A percentile compares a stretch with the other conserved stretches of the same genome.
These are phyloP conservation scores for Ascochyta rabiei DNA, from an alignment of 2,329 filamentous ascomycete species.

Conservation along the genomic window DNA sequence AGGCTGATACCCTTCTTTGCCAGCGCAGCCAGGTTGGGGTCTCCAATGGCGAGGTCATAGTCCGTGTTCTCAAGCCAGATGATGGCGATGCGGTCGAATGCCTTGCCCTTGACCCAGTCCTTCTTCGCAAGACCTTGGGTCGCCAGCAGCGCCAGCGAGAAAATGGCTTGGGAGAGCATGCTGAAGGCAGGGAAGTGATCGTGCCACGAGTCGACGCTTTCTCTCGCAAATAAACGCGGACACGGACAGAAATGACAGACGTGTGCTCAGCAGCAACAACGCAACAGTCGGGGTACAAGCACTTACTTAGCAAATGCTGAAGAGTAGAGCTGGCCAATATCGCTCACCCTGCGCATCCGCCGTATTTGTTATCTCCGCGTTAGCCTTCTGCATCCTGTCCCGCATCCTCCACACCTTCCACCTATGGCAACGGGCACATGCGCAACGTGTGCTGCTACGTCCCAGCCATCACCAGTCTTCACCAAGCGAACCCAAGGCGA, in stretches of 20 bases:
- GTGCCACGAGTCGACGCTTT: neutral
- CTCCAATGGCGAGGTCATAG: slow-evolving; percentile 67
- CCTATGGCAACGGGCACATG: neutral
- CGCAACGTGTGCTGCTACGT: neutral
- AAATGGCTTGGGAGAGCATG: slow-evolving; percentile 15
- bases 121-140: slow-evolving; percentile 51
- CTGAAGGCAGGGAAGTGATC: neutral
- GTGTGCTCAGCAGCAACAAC: neutral
- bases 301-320: neutral
- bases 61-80: slow-evolving; percentile 81
- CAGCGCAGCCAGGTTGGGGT: slow-evolving; percentile 65
- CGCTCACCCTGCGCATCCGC: neutral
- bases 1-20: slow-evolving; percentile 68
- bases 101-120: slow-evolving; percentile 68
- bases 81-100: slow-evolving; percentile 73
- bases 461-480: neutral
- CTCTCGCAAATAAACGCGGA: neutral
- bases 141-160: slow-evolving; percentile 23
- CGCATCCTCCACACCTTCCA: neutral
- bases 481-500: neutral
- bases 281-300: neutral
- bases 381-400: neutral
- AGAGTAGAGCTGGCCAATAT: neutral
- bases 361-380: neutral
- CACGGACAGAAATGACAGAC: neutral